A percentile compares a stretch with the other conserved stretches of the same genome.
These are phyloP conservation scores for Tolypocladium paradoxum DNA, from an alignment of 2,329 filamentous ascomycete genomes.

Conservation along the genomic window DNA sequence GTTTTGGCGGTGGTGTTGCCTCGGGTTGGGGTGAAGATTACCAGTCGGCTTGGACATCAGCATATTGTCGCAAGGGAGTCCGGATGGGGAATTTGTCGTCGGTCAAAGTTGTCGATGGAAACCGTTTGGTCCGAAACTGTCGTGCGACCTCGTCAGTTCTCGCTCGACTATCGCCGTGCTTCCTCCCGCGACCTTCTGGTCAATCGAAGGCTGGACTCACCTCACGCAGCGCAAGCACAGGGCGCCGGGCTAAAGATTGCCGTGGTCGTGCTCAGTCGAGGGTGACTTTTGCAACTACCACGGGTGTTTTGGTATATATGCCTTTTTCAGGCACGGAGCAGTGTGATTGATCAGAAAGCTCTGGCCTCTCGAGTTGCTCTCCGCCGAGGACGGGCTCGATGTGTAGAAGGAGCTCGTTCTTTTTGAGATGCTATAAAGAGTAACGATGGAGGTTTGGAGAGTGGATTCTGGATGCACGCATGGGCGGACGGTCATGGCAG, in stretches of 20 bases:
- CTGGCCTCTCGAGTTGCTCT: constrained; percentile 8
- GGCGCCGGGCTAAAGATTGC: constrained; percentile 55
- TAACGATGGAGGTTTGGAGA: constrained; percentile 8
- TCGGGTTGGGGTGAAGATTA: constrained; percentile 53
- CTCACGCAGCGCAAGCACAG: constrained; percentile 78
- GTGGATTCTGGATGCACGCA: constrained; percentile 14
- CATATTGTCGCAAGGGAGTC: constrained; percentile 66
- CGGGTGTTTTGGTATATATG: constrained; percentile 10
- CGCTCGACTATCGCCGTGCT: background rate
- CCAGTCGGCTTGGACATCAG: constrained; percentile 66
- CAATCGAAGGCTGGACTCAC: constrained; percentile 29
- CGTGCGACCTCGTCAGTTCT: constrained; percentile 2
- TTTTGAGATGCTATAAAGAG: constrained; percentile 3
- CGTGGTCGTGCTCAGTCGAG: constrained; percentile 37
- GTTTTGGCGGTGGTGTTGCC: constrained; percentile 68
- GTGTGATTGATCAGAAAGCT: constrained; percentile 9
- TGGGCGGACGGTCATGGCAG: constrained; percentile 10
- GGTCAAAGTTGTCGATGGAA: constrained; percentile 43
- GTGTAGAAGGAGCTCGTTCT: background rate
- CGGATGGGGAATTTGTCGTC: constrained; percentile 43
- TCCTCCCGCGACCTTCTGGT: background rate
- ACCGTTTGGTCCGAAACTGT: constrained; percentile 36
- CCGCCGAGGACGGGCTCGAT: constrained; percentile 5
- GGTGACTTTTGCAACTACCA: constrained; percentile 24
- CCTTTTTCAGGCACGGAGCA: constrained; percentile 21